phyloP scores from a whole-genome alignment of 495 filamentous ascomycete species.

The Podospora pseudopauciseta region DNA sequence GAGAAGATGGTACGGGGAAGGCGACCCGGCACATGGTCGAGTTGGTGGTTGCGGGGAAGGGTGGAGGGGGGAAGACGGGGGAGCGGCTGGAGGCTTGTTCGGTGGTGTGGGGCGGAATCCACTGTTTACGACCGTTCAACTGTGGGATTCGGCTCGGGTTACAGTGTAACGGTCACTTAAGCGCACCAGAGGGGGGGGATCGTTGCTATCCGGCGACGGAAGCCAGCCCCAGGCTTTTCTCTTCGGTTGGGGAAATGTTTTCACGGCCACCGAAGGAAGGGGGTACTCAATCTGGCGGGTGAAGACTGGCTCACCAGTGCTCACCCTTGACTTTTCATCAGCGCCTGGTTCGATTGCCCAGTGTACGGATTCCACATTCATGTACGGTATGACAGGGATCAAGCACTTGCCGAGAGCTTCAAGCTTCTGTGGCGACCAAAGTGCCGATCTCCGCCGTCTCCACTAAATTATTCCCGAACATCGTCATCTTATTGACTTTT shows the following conservation, averaged over 20 bases:
- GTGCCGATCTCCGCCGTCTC: not conserved
- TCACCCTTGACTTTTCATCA: not conserved
- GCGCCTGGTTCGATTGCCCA: not conserved
- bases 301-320: not conserved
- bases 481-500: not conserved
- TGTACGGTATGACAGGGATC: not conserved
- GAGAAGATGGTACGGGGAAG: not conserved
- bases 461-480: not conserved
- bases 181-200: not conserved
- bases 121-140: not conserved
- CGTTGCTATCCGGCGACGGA: not conserved
- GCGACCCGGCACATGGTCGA: not conserved
- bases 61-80: too few species aligned
- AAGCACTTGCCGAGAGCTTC: too few species aligned
- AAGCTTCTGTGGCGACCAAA: not conserved
- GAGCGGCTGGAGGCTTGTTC: not conserved
- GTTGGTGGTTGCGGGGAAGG: not conserved
- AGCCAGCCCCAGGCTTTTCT: not conserved
- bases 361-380: not conserved
- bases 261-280: not conserved
- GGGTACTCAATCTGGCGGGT: not conserved
- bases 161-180: not conserved
- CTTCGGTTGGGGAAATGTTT: not conserved
- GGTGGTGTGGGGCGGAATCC: not conserved
- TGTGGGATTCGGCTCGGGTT: not conserved